Base-by-base conservation (phyloP, 2,329 filamentous ascomycete genomes). In the Clonostachys solani region DNA sequence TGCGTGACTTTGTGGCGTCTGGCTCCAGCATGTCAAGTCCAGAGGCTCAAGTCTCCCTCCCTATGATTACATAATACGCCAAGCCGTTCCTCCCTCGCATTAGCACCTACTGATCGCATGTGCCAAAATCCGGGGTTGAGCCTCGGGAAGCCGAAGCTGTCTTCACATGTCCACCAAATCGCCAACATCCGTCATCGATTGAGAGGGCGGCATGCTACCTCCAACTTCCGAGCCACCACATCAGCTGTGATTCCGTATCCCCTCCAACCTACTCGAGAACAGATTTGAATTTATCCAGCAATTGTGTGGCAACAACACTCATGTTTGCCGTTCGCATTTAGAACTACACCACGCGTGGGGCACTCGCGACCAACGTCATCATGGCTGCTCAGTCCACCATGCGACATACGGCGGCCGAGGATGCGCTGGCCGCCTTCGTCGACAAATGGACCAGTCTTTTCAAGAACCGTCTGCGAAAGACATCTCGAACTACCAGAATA, bases 311-410 rank as follows among this genome's bases (percentile, higher is more conserved):
- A 41, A 7, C 29, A 35, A 5, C 40, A 36, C 38, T 18, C 38
- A 29, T 33, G 12, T 29, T 29, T 29, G 8, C 23, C 23, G 23
- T 29, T 29, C 23, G 23, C 23, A 29, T 29, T 29, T 29, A 29
- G 23, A 29, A 40, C 36, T 40, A 40, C 40, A 18, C 40, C 16
- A 13, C 16, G 16, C 16, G 23, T 41, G 16, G 17, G 17, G 16
- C 16, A 41, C 41, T 33, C 19, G 19, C 33, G 41, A 29, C 33
- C 17, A 43, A 40, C 47, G 47, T 45, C 51, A 50, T 44, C 49
- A 96, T 96, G 92, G 89, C 90, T 52, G 86, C 78, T 8, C 92
- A 95, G 72, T 96, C 92, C 47, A 96, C 87, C 6, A 77, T 96
- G 56, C 83, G 83, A 55, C 73, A 76, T 56, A 78, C 80, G 56